A percentile compares a stretch with the other conserved stretches of the same genome.
These are phyloP conservation scores for Paraphoma sp. DNA, from an alignment of 2,329 filamentous ascomycete species.

Conservation along the genomic window DNA sequence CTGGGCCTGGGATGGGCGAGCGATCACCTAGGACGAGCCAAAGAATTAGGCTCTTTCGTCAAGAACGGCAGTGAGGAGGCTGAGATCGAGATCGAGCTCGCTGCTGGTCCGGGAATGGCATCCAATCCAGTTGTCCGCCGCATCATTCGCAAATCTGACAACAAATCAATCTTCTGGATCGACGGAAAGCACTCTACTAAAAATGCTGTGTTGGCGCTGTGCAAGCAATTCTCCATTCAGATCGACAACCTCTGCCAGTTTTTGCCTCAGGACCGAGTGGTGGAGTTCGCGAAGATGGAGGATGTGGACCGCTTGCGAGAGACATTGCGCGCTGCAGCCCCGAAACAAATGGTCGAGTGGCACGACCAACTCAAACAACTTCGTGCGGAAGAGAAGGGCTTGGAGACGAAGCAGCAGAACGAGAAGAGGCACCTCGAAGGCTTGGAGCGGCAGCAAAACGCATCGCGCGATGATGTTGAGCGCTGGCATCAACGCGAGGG, in stretches of 20 bases:
- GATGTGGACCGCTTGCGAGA: slow-evolving; percentile 82
- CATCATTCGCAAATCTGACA: slow-evolving; percentile 81
- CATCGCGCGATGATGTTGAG: slow-evolving; percentile 82
- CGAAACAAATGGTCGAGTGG: slow-evolving; percentile 78
- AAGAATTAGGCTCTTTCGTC: slow-evolving; percentile 85
- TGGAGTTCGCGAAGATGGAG: slow-evolving; percentile 86
- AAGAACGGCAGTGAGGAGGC: slow-evolving; percentile 84
- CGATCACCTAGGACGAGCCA: slow-evolving; percentile 81
- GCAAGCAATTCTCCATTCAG: slow-evolving; percentile 80
- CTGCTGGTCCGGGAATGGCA: slow-evolving; percentile 62
- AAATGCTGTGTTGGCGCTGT: slow-evolving; percentile 71
- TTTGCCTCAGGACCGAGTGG: slow-evolving; percentile 92
- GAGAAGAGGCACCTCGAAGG: slow-evolving; percentile 69
- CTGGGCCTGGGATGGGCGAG: slow-evolving; percentile 81
- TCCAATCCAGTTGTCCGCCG: slow-evolving; percentile 77
- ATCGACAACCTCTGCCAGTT: slow-evolving; percentile 99
- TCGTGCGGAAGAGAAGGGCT: slow-evolving; percentile 71
- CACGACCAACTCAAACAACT: slow-evolving; percentile 77
- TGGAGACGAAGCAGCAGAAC: slow-evolving; percentile 64
- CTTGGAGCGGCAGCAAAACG: slow-evolving; percentile 75
- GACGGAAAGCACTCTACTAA: slow-evolving; percentile 69
- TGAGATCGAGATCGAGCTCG: slow-evolving; percentile 88
- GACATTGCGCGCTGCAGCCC: slow-evolving; percentile 87
- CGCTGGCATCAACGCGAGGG: slow-evolving; percentile 76
- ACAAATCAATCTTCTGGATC: slow-evolving; percentile 79